Conservation (phyloP, 805 yeast species). For the Nakazawaea siamensis region DNA sequence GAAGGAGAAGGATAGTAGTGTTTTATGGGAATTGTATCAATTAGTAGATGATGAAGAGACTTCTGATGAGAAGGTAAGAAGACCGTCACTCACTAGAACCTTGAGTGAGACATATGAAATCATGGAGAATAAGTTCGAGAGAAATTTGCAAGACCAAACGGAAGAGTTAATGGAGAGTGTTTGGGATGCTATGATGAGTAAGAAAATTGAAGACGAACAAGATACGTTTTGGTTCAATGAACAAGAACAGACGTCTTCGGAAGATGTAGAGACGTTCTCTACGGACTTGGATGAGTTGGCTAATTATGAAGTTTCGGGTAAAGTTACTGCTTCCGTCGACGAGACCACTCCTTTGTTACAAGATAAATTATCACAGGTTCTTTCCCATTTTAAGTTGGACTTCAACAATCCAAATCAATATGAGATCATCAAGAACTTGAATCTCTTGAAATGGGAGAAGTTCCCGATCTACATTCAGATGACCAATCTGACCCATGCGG, state of each 20-base stretch:
- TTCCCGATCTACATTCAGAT: constrained; percentile 61
- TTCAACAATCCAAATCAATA: constrained; percentile 33
- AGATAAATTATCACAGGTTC: constrained; percentile 1
- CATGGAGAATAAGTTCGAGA: constrained; percentile 25
- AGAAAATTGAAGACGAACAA: constrained; percentile 13
- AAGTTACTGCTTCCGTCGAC: neutral
- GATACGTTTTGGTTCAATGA: constrained; percentile 14
- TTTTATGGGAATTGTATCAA: constrained; percentile 11
- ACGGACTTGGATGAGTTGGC: constrained; percentile 13
- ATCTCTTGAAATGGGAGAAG: constrained; percentile 57
- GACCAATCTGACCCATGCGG: constrained; percentile 71
- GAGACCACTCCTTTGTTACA: neutral
- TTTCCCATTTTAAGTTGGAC: constrained; percentile 24
- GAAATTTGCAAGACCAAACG: constrained; percentile 47
- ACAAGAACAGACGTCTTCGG: constrained; percentile 6
- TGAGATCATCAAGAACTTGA: constrained; percentile 47
- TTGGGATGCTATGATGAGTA: constrained; percentile 44
- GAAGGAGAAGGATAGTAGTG: constrained; percentile 20
- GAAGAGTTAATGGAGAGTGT: constrained; percentile 59
- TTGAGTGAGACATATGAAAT: constrained; percentile 20
- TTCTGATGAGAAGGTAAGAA: constrained; percentile 11
- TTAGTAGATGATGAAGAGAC: constrained; percentile 17
- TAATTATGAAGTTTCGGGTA: constrained; percentile 1
- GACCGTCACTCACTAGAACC: constrained; percentile 18
- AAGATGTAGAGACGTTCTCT: constrained; percentile 11